Percentiles rank a stretch among this genome's conserved stretches.
Conservation (phyloP, 805 yeast species). For the Metschnikowia reukaufii region DNA sequence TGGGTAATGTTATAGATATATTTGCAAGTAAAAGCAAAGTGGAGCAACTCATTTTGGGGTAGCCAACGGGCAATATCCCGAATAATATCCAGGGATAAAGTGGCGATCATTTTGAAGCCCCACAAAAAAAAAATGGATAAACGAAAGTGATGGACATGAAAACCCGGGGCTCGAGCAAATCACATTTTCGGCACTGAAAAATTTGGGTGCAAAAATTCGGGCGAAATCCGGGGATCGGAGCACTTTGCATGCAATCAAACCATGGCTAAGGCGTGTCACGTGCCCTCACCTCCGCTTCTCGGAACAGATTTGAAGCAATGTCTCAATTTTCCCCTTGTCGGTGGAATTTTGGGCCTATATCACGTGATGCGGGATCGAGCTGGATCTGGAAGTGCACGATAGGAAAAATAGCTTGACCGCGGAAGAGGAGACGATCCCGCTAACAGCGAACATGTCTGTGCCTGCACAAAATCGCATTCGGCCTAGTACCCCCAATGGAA, state of each 20-base stretch:
- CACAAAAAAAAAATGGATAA: too few relatives aligned
- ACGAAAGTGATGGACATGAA: too few relatives aligned
- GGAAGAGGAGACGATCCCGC: too few relatives aligned
- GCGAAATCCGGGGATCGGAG: constrained; percentile 22
- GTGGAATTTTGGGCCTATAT: too few relatives aligned
- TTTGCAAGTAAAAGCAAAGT: constrained; percentile 14
- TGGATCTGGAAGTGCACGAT: too few relatives aligned
- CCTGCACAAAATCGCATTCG: too few relatives aligned
- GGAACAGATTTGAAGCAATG: neutral
- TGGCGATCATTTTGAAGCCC: neutral
- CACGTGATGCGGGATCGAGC: too few relatives aligned
- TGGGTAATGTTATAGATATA: constrained; percentile 5
- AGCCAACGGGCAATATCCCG: constrained; percentile 9
- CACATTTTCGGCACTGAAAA: neutral
- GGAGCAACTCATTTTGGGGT: constrained; percentile 15
- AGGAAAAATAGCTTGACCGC: too few relatives aligned
- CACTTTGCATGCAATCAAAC: constrained; percentile 5
- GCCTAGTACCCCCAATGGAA: too few relatives aligned
- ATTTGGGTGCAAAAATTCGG: constrained; percentile 20
- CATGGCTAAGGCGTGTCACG: constrained; percentile 2
- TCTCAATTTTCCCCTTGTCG: too few relatives aligned
- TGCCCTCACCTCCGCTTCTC: neutral
- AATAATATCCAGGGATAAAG: constrained; percentile 15
- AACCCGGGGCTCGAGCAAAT: too few relatives aligned
- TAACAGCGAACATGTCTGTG: too few relatives aligned